These are phyloP conservation scores for Scutellaria minor DNA, from an alignment of 257 asterid species.

Conservation along the genomic window DNA sequence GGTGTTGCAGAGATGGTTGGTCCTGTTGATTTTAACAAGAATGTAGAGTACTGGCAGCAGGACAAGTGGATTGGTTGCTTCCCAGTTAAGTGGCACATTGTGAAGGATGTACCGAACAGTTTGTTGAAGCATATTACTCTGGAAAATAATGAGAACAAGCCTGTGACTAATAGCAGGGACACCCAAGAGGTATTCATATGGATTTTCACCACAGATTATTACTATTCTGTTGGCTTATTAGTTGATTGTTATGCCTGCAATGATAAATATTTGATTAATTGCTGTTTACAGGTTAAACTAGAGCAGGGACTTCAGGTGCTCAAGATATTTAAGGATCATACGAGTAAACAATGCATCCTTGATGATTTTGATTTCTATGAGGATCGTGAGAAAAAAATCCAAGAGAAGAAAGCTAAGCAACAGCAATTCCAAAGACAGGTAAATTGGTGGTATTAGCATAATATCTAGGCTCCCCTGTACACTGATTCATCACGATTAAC, in stretches of 20 bases:
- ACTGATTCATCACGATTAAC: background rate
- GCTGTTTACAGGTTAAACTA: conserved; percentile 50
- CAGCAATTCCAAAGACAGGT: conserved; percentile 58
- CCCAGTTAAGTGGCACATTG: conserved; percentile 79
- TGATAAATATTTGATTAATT: background rate
- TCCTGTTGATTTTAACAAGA: conserved; percentile 67
- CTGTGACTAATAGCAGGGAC: conserved; percentile 73
- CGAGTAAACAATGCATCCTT: conserved; percentile 59
- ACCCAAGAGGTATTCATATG: conserved; percentile 64
- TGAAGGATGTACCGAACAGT: conserved; percentile 69
- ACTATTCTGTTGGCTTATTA: background rate
- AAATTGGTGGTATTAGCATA: background rate
- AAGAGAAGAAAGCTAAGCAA: conserved; percentile 59
- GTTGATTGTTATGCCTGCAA: background rate
- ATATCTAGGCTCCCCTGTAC: too few relatives aligned
- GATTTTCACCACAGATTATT: background rate
- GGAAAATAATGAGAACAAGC: conserved; percentile 65
- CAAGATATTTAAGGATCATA: conserved; percentile 63
- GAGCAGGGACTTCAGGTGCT: conserved; percentile 69
- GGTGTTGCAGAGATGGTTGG: conserved; percentile 83
- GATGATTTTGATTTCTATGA: conserved; percentile 79
- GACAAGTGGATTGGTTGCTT: conserved; percentile 85
- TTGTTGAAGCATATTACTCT: conserved; percentile 64
- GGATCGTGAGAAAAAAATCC: conserved; percentile 67
- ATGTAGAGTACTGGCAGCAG: conserved; percentile 75